These are phyloP conservation scores for Cytospora schulzeri DNA, from an alignment of 2,329 filamentous ascomycete species.

Conservation along the genomic window DNA sequence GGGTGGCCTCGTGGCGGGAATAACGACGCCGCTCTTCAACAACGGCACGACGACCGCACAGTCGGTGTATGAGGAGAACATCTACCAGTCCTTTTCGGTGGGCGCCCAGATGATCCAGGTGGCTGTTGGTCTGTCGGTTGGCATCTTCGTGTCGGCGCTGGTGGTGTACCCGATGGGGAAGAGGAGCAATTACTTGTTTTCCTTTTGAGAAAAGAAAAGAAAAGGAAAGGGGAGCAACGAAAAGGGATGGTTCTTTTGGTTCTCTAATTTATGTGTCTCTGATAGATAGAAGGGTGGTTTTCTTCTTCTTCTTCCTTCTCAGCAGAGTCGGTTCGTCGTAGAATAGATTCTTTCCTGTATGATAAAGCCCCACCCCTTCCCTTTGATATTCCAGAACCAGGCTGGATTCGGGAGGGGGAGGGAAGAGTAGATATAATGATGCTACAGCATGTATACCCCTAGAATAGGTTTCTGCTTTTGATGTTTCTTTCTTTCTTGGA, in stretches of 20 bases:
- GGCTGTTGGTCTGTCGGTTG: conserved; percentile 14
- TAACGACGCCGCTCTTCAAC: conserved; percentile 24
- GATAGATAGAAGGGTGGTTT: too few relatives aligned
- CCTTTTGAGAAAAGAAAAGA: conserved; percentile 12
- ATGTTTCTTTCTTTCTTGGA: neutral
- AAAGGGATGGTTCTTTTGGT: too few relatives aligned
- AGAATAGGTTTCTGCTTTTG: neutral
- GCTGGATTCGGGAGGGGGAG: neutral
- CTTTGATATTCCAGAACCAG: neutral
- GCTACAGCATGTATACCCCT: too few relatives aligned
- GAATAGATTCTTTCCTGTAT: neutral
- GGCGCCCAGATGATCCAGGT: conserved; percentile 25
- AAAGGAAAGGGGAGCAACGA: too few relatives aligned
- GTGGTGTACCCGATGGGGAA: conserved; percentile 15
- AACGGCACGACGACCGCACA: conserved; percentile 7
- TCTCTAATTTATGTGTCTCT: too few relatives aligned
- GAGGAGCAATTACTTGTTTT: conserved; percentile 11
- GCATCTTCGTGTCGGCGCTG: conserved; percentile 14
- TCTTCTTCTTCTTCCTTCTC: too few relatives aligned
- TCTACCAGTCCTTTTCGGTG: conserved; percentile 22
- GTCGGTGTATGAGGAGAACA: conserved; percentile 16
- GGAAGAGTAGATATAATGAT: neutral
- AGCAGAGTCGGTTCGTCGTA: neutral
- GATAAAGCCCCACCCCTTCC: neutral
- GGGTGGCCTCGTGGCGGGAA: conserved; percentile 19